Evolutionary conservation across 768 basidiomycete species (phyloP).

Genomic region (Tulasnella sp.): DNA sequence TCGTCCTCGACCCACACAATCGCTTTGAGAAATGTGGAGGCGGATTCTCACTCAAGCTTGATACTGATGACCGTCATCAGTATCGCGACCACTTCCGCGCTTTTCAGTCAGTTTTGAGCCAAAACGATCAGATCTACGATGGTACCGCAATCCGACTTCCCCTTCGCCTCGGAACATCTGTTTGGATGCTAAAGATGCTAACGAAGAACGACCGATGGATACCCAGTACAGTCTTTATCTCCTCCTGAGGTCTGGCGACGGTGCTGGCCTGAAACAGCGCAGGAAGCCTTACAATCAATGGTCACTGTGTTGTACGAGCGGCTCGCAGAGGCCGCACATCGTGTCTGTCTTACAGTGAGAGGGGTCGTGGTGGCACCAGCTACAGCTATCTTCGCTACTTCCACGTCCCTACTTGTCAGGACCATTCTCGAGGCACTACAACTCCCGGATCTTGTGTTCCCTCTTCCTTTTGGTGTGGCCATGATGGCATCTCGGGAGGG

Average conservation of each 20-base stretch:
- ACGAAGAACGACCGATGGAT: not conserved
- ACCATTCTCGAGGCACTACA: not conserved
- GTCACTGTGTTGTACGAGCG: not conserved
- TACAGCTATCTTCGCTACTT: not conserved
- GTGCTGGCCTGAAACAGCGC: not conserved
- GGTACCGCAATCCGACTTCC: conserved; percentile 41
- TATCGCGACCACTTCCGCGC: no score
- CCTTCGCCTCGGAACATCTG: conserved; percentile 26
- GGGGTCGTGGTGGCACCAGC: not conserved
- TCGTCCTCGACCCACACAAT: conserved; percentile 1
- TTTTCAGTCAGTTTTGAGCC: not conserved
- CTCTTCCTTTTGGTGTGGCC: not conserved
- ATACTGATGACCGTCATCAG: no score
- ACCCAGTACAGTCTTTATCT: not conserved
- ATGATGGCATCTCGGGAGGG: not conserved
- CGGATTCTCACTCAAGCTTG: not conserved
- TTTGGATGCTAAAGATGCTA: not conserved
- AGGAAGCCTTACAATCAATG: not conserved
- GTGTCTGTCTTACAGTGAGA: not conserved
- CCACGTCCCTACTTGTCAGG: not conserved
- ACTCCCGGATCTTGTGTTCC: not conserved
- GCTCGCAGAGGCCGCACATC: not conserved
- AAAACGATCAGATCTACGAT: conserved; percentile 18
- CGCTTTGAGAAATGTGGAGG: not conserved
- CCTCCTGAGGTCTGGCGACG: not conserved